Conservation (phyloP, 345 rosid species). For the Kernera saxatilis region DNA sequence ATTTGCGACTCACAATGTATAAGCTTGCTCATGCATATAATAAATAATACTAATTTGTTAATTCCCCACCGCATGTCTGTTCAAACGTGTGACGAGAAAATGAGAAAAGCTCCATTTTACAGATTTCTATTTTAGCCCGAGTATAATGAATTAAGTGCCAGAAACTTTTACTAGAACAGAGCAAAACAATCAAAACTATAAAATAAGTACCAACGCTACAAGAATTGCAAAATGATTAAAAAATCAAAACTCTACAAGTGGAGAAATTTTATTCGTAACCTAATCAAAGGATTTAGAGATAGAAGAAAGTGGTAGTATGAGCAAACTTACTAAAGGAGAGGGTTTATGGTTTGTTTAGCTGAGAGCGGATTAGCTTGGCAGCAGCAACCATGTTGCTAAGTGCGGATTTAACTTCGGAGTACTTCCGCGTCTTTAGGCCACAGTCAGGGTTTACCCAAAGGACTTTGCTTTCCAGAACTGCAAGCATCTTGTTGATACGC, state of each 20-base stretch:
- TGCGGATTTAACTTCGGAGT: constrained; percentile 53
- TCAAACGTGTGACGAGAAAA: not conserved
- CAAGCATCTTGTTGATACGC: constrained; percentile 63
- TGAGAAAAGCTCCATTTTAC: not conserved
- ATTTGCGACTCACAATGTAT: constrained; percentile 6
- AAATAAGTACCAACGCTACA: not conserved
- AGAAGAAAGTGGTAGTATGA: not conserved
- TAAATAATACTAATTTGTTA: constrained; percentile 14
- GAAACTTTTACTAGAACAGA: not conserved
- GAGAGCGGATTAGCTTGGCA: constrained; percentile 51
- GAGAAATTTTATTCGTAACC: not conserved
- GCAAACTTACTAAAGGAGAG: constrained; percentile 14
- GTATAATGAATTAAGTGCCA: not conserved
- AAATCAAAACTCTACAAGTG: not conserved
- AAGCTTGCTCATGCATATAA: constrained; percentile 10
- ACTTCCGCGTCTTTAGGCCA: constrained; percentile 59
- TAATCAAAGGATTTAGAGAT: not conserved
- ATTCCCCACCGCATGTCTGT: not conserved
- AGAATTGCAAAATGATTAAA: not conserved
- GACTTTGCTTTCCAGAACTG: constrained; percentile 51
- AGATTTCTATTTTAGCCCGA: not conserved
- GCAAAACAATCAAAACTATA: not conserved
- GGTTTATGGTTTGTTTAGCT: constrained; percentile 25
- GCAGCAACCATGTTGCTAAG: constrained; percentile 57
- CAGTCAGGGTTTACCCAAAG: constrained; percentile 72